A percentile compares a stretch with the other conserved stretches of the same genome.
Evolutionary conservation across 495 filamentous ascomycete species (phyloP).

Genomic region (Neohortaea acidophila): DNA sequence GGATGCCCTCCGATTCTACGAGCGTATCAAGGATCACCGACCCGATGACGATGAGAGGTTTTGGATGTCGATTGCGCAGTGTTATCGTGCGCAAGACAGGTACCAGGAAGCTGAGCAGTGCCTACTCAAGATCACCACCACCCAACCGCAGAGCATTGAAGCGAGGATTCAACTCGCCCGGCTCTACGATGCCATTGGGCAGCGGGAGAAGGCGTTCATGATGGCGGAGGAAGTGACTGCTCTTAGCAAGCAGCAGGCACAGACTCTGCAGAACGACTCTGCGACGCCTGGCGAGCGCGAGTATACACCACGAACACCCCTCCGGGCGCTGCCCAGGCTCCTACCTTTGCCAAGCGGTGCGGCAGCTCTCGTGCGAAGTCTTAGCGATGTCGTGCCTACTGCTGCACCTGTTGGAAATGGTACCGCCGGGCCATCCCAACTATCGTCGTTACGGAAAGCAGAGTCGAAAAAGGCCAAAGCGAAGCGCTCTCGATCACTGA

Average conservation of each 20-base stretch:
- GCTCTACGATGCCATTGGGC: slow-evolving; percentile 57
- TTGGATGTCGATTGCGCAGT: slow-evolving; percentile 57
- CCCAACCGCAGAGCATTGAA: slow-evolving; percentile 51
- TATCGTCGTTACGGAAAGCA: too few species aligned
- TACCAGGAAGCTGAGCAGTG: slow-evolving; percentile 55
- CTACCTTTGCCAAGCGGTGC: too few species aligned
- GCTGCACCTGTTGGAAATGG: too few species aligned
- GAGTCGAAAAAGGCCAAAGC: too few species aligned
- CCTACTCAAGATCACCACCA: slow-evolving; percentile 53
- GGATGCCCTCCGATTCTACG: slow-evolving; percentile 61
- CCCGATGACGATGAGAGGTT: slow-evolving; percentile 45
- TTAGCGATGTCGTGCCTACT: too few species aligned
- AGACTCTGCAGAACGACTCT: too few species aligned
- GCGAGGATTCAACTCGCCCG: slow-evolving; percentile 61
- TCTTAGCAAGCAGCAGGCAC: neutral
- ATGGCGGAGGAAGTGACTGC: slow-evolving; percentile 59
- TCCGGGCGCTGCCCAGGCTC: too few species aligned
- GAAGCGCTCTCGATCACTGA: too few species aligned
- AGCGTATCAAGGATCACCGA: slow-evolving; percentile 43
- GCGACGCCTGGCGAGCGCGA: too few species aligned
- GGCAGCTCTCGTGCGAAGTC: too few species aligned
- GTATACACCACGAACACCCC: too few species aligned
- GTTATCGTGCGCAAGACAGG: slow-evolving; percentile 47
- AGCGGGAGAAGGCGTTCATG: slow-evolving; percentile 55
- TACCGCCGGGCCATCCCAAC: too few species aligned